Evolutionary conservation across 345 rosid species (phyloP).

Genomic region (Aquilaria sinensis): DNA sequence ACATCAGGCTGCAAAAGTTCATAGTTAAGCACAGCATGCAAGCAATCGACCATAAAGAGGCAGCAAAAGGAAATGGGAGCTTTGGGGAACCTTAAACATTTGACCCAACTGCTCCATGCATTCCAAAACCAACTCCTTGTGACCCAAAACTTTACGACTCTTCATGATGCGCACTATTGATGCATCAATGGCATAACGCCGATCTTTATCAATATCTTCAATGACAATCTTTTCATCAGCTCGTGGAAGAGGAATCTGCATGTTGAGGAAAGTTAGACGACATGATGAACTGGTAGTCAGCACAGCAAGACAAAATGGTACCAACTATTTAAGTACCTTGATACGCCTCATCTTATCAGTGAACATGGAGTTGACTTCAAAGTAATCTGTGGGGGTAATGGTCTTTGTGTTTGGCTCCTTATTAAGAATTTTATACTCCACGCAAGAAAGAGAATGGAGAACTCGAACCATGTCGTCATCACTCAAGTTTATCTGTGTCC

Average conservation of each 20-base stretch:
- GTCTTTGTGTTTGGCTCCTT: constrained; percentile 42
- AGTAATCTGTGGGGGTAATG: constrained; percentile 30
- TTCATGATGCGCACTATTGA: constrained; percentile 76
- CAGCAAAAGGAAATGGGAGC: not conserved
- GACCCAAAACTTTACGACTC: constrained; percentile 52
- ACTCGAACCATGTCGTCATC: constrained; percentile 56
- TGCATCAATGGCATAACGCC: constrained; percentile 72
- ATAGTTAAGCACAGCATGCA: not conserved
- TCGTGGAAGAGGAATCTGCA: constrained; percentile 63
- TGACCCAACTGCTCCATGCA: constrained; percentile 67
- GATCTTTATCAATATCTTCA: constrained; percentile 69
- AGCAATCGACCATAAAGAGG: not conserved
- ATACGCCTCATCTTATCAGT: constrained; percentile 72
- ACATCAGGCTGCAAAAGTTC: constrained; percentile 58
- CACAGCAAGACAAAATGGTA: not conserved
- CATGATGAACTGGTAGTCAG: not conserved
- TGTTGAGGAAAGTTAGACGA: constrained; percentile 1
- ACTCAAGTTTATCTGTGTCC: constrained; percentile 53
- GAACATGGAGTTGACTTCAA: constrained; percentile 49
- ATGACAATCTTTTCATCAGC: constrained; percentile 62
- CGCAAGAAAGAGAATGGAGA: constrained; percentile 57
- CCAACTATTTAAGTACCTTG: constrained; percentile 29
- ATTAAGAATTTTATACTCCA: constrained; percentile 43
- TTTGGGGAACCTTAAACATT: constrained; percentile 54
- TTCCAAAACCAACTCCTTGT: constrained; percentile 50